phyloP scores from a whole-genome alignment of 2,329 filamentous ascomycete species.

The Calonectria pseudoreteaudii region DNA sequence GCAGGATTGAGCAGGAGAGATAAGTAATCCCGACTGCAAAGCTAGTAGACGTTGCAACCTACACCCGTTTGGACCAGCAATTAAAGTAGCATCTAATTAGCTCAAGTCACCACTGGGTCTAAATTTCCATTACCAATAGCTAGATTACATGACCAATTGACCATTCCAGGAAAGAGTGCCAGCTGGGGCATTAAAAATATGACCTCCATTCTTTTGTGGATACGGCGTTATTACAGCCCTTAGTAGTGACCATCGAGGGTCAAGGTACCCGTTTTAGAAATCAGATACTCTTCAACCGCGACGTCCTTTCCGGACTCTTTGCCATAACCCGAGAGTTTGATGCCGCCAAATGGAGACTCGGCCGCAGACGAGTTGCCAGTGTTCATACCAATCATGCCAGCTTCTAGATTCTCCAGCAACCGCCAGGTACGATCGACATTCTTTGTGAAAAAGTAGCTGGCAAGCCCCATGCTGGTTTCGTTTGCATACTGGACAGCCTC shows the following conservation, averaged over 20 bases:
- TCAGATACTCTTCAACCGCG: slow-evolving; percentile 55
- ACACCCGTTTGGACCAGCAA: too few species aligned
- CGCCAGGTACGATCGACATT: slow-evolving; percentile 25
- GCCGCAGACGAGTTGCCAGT: slow-evolving; percentile 45
- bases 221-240: not conserved
- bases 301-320: slow-evolving; percentile 54
- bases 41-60: too few species aligned
- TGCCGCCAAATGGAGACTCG: slow-evolving; percentile 49
- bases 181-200: not conserved
- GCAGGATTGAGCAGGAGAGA: too few species aligned
- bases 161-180: too few species aligned
- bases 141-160: too few species aligned
- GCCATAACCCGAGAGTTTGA: slow-evolving; percentile 33
- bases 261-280: slow-evolving; percentile 47
- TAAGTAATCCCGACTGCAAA: too few species aligned
- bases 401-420: slow-evolving; percentile 31
- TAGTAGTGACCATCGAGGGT: not conserved
- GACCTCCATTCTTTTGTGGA: not conserved
- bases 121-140: too few species aligned
- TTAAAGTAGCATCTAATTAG: too few species aligned
- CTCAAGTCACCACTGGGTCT: too few species aligned
- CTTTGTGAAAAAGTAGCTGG: slow-evolving; percentile 31
- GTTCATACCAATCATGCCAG: slow-evolving; percentile 35
- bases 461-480: slow-evolving; percentile 30
- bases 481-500: slow-evolving; percentile 29